Percentiles rank a stretch among this genome's conserved stretches.
phyloP scores from a whole-genome alignment of 2,329 filamentous ascomycete species.

The Neofusicoccum laricinum region DNA sequence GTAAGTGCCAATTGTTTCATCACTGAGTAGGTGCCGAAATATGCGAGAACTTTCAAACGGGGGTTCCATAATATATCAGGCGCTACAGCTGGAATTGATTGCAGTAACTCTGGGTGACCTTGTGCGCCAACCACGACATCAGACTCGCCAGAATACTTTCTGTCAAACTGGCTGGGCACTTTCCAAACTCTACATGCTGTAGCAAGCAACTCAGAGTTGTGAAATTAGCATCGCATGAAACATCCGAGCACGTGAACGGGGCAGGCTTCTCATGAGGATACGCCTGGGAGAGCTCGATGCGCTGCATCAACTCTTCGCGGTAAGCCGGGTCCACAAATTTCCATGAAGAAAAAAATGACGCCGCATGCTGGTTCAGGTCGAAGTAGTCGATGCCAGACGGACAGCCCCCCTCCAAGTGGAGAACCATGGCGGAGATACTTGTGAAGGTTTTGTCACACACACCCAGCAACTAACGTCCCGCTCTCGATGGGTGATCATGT shows the following conservation, averaged over 20 bases:
- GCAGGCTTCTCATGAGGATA: neutral
- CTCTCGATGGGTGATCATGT: neutral
- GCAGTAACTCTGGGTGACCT: neutral
- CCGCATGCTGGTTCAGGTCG: constrained; percentile 22
- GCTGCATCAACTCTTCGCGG: constrained; percentile 17
- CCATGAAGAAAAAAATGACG: constrained; percentile 22
- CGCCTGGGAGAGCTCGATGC: neutral
- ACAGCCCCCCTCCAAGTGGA: constrained; percentile 22
- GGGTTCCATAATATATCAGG: neutral
- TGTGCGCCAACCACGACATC: constrained; percentile 5
- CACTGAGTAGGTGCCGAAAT: too few relatives aligned
- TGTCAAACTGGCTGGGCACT: neutral
- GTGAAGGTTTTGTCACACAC: neutral
- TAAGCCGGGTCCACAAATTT: constrained; percentile 23
- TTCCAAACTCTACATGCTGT: neutral
- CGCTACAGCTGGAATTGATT: neutral
- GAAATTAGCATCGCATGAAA: neutral
- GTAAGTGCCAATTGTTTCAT: too few relatives aligned
- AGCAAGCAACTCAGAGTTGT: neutral
- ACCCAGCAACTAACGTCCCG: neutral
- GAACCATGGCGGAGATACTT: neutral
- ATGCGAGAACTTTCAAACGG: too few relatives aligned
- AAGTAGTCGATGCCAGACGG: constrained; percentile 19
- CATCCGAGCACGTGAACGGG: neutral
- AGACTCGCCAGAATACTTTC: neutral